Conservation (phyloP, 768 basidiomycete species). For the Lactarius sp. region DNA sequence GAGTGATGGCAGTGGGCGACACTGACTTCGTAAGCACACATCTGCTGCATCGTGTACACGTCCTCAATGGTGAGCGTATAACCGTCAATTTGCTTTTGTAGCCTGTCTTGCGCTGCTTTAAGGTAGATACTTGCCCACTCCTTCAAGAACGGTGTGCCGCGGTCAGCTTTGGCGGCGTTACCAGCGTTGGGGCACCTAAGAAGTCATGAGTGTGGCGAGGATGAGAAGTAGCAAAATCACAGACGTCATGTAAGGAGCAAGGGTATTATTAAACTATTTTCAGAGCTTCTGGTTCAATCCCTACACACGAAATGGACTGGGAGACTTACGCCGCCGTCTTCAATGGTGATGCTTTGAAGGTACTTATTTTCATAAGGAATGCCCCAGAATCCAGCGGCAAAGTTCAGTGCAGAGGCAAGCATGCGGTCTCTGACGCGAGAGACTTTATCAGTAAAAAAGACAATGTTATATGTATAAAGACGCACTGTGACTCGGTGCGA, state of each 20-base stretch:
- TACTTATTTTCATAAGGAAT: slow-evolving; percentile 43
- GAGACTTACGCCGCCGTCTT: slow-evolving; percentile 33
- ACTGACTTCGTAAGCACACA: slow-evolving; percentile 79
- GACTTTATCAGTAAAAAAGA: background rate
- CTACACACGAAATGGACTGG: slow-evolving; percentile 20
- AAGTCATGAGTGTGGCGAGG: background rate
- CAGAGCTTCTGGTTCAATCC: background rate
- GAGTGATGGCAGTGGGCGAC: background rate
- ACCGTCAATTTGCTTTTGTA: slow-evolving; percentile 56
- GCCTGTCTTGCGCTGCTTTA: slow-evolving; percentile 52
- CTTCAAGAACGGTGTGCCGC: slow-evolving; percentile 52
- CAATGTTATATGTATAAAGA: background rate
- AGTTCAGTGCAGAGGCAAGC: slow-evolving; percentile 49
- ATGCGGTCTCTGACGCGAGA: slow-evolving; percentile 39
- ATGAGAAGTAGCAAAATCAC: slow-evolving; percentile 22
- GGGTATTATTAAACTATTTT: slow-evolving; percentile 53
- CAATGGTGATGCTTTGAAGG: slow-evolving; percentile 41
- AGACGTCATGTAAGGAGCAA: slow-evolving; percentile 78
- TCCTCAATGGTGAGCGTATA: slow-evolving; percentile 62
- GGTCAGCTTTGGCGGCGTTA: slow-evolving; percentile 43
- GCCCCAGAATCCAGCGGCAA: slow-evolving; percentile 50
- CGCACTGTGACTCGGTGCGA: slow-evolving; percentile 47
- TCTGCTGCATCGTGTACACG: slow-evolving; percentile 70
- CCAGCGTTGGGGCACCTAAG: slow-evolving; percentile 60
- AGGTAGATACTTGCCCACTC: slow-evolving; percentile 75